Base-by-base conservation (phyloP, 129 eudicot genomes). In the Apium graveolens region DNA sequence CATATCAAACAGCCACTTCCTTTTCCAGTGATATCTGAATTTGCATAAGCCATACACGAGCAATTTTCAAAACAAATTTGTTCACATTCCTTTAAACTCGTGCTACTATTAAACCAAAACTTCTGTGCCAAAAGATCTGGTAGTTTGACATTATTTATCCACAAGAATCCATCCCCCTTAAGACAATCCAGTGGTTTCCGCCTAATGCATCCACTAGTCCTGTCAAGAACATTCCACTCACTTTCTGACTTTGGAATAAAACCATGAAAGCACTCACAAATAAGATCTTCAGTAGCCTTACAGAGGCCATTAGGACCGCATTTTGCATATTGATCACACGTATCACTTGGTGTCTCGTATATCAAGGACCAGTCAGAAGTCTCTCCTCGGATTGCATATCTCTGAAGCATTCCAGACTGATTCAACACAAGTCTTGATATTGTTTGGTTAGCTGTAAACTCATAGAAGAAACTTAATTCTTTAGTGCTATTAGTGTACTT, bases 231-330 rank as follows among this genome's bases (percentile, higher is more conserved):
- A 41, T 75, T 73, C 91, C 88, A 87, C 3, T 65, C 84, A 20
- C 35, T 75, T 63, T 14, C 75, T 1, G 72, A 66, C 76, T 38
- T 81, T 0, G 91, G 89, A 5, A 37, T 31, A 24, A 85, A 87
- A 37, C 91, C 87, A 20, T 76, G 53, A 78, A 87, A 79, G 78
- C 88, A 85, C 34, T 76, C 55, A 20, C 91, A 87, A 2, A 13
- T 17, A 11, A 75, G 76, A 3, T 35, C 5, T 14, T 17, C 70
- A 4, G 26, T 20, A 41, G 75, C 17, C 4, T 65, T 83, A 65
- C 92, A 88, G 7, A 82, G 29, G 2, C 86, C 86, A 81, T 83
- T 75, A 14, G 84, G 78, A 16, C 92, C 92, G 70, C 92, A 88
- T 26, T 41, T 39, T 1, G 78, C 84, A 53, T 88, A 86, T 11